Evolutionary conservation across 2,329 filamentous ascomycete species (phyloP).

Genomic region (Boeremia exigua): DNA sequence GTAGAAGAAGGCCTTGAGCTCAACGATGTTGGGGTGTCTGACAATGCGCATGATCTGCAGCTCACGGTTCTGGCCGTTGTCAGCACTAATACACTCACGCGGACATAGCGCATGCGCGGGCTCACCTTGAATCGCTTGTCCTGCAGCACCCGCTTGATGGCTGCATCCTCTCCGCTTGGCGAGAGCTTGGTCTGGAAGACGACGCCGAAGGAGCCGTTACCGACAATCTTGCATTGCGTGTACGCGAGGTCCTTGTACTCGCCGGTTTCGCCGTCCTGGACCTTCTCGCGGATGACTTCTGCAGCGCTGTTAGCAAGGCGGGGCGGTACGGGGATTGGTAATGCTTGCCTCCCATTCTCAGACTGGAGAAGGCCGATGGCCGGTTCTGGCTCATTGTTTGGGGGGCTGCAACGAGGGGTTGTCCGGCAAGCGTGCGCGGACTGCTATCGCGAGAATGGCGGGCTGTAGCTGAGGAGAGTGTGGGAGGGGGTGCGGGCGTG

Average conservation of each 20-base stretch:
- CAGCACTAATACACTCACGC: slow-evolving; percentile 26
- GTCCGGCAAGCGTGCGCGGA: slow-evolving; percentile 40
- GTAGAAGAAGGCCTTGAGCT: slow-evolving; percentile 99
- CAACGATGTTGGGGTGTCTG: slow-evolving; percentile 97
- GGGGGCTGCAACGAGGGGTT: slow-evolving; percentile 32
- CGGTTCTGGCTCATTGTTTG: slow-evolving; percentile 84
- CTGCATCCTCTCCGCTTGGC: slow-evolving; percentile 96
- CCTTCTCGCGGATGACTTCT: slow-evolving; percentile 99
- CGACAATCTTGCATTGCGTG: slow-evolving; percentile 99
- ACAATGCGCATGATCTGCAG: slow-evolving; percentile 99
- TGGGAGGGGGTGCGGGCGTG: slow-evolving; percentile 49
- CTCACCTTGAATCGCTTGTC: slow-evolving; percentile 99
- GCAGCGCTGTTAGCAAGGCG: slow-evolving; percentile 44
- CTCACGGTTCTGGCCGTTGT: slow-evolving; percentile 81
- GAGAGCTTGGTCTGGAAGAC: slow-evolving; percentile 99
- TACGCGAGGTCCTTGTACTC: slow-evolving; percentile 97
- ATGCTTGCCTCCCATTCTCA: slow-evolving; percentile 97
- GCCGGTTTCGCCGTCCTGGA: slow-evolving; percentile 96
- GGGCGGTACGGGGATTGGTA: slow-evolving; percentile 1
- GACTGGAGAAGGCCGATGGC: slow-evolving; percentile 82
- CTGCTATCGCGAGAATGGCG: slow-evolving; percentile 51
- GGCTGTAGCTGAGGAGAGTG: slow-evolving; percentile 54
- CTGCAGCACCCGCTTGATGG: slow-evolving; percentile 97
- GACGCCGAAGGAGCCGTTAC: slow-evolving; percentile 97
- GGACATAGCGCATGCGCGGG: slow-evolving; percentile 23